A percentile compares a stretch with the other conserved stretches of the same genome.
phyloP scores from a whole-genome alignment of 371 early-diverging fungal species.

The Blakeslea trispora region DNA sequence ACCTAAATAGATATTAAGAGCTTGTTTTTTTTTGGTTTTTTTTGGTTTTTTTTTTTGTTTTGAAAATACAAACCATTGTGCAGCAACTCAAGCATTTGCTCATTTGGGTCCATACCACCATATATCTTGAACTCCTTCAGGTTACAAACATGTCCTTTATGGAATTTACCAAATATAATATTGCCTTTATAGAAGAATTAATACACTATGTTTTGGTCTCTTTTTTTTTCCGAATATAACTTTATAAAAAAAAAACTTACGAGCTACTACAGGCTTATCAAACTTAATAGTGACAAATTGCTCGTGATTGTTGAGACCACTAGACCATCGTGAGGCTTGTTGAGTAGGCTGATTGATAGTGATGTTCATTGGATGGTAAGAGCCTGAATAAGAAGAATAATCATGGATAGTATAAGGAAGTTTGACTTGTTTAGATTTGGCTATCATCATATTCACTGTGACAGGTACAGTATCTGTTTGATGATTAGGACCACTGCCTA shows the following conservation, averaged over 20 bases:
- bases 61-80: slow-evolving; percentile 81
- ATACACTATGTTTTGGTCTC: slow-evolving; percentile 7
- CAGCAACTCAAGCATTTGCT: slow-evolving; percentile 79
- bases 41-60: no score
- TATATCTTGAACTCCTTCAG: slow-evolving; percentile 95
- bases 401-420: slow-evolving; percentile 59
- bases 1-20: slow-evolving; percentile 10
- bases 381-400: slow-evolving; percentile 75
- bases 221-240: no score
- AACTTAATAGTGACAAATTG: slow-evolving; percentile 82
- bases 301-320: slow-evolving; percentile 76
- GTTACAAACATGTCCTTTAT: slow-evolving; percentile 94
- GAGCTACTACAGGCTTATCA: slow-evolving; percentile 69
- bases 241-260: slow-evolving; percentile 51
- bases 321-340: slow-evolving; percentile 85
- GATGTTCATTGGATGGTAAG: slow-evolving; percentile 80
- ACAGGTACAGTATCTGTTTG: no score
- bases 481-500: no score
- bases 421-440: no score
- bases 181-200: slow-evolving; percentile 48
- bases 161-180: slow-evolving; percentile 95
- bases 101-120: slow-evolving; percentile 77
- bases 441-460: no score
- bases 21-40: no score
- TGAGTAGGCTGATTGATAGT: slow-evolving; percentile 74